Evolutionary conservation across 345 rosid genomes (phyloP).

Genomic region (Pistacia atlantica): DNA sequence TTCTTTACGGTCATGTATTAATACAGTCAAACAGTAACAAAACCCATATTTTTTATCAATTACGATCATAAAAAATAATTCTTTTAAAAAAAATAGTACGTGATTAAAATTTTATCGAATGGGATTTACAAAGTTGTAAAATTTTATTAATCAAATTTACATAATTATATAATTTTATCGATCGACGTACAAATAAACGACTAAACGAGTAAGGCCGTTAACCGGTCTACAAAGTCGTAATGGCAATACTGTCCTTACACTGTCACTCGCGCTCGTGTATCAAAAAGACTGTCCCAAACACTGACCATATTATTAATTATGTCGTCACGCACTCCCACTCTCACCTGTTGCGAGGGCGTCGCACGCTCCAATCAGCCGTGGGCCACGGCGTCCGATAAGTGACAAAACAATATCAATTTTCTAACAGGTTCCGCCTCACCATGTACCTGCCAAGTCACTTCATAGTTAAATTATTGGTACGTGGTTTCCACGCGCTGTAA

Average conservation of each 20-base stretch:
- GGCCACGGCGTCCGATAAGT: neutral
- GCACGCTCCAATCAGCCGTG: neutral
- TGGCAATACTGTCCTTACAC: slow-evolving; percentile 7
- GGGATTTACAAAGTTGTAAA: no score
- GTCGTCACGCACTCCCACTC: neutral
- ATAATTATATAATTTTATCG: no score
- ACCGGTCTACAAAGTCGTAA: no score
- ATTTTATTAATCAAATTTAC: no score
- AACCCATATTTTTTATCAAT: no score
- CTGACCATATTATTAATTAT: slow-evolving; percentile 19
- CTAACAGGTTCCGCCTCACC: neutral
- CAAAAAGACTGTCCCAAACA: slow-evolving; percentile 18
- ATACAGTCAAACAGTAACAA: no score
- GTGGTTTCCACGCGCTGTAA: slow-evolving; percentile 22
- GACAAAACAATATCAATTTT: slow-evolving; percentile 11
- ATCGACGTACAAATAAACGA: no score
- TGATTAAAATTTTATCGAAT: no score
- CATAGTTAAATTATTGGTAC: neutral
- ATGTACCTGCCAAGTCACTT: neutral
- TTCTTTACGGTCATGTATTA: no score
- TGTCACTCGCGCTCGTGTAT: slow-evolving; percentile 25
- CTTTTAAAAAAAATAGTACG: no score
- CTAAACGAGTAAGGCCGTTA: no score
- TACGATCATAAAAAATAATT: no score
- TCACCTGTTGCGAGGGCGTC: neutral